These are phyloP conservation scores for Bruguiera gymnorhiza DNA, from an alignment of 345 rosid species.

Conservation along the genomic window DNA sequence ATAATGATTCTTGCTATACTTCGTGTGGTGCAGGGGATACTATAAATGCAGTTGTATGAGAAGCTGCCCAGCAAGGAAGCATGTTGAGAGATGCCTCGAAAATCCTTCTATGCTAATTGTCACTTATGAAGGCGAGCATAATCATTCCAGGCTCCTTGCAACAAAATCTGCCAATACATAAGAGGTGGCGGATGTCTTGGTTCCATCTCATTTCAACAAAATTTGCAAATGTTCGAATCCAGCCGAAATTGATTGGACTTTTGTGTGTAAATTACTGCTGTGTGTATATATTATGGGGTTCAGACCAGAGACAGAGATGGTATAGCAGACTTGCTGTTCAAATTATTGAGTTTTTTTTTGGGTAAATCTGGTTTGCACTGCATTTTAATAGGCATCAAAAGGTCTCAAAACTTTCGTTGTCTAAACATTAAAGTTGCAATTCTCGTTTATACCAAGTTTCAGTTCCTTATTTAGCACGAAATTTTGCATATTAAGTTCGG, in stretches of 20 bases:
- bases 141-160: conserved; percentile 52
- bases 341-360: neutral
- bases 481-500: too few relatives aligned
- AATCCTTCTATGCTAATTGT: conserved; percentile 75
- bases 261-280: conserved; percentile 12
- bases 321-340: neutral
- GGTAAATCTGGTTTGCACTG: conserved; percentile 8
- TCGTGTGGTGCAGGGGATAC: conserved; percentile 56
- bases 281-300: neutral
- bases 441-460: neutral
- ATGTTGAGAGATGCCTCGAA: conserved; percentile 73
- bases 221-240: neutral
- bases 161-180: conserved; percentile 59
- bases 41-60: conserved; percentile 77
- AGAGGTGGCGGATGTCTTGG: conserved; percentile 5
- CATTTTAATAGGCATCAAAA: conserved; percentile 4
- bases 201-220: neutral
- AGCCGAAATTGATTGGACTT: neutral
- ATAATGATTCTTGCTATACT: neutral
- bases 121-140: conserved; percentile 79
- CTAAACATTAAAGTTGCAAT: neutral
- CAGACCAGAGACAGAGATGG: conserved; percentile 2
- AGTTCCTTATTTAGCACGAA: neutral
- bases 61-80: conserved; percentile 89
- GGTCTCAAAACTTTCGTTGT: conserved; percentile 4